Evolutionary conservation across 2,329 filamentous ascomycete genomes (phyloP), one percentile per base, ranked within the genome.

Genomic region (Sporothrix protearum): DNA sequence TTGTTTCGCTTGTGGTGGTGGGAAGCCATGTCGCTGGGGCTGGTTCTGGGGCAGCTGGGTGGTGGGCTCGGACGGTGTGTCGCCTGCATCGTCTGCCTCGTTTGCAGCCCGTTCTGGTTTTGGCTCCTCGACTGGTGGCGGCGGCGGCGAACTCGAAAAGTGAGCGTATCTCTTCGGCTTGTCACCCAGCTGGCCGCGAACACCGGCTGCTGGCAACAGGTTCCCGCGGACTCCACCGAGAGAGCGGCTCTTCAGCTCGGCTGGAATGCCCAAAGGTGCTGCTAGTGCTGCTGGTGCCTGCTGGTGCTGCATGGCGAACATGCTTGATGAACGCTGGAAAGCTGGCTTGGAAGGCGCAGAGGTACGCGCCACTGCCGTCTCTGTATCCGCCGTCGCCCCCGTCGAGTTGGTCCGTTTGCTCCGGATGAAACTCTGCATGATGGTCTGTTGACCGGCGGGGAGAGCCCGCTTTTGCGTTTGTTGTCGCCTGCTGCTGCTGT

Each of bases 121-220:
- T 53, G 33, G 42, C 39, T 63, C 59, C 4, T 66, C 63, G 0
- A n/a, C 47, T 10, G 30, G 71, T 33, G 72, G 42, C 14, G 30
- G 71, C 39, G 72, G 42, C 3, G 87, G 86, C 22, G 87, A 87
- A 78, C 87, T 89, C 0, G 87, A 89, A 76, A 89, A 88, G 73
- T 83, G 85, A 0, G 82, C 78, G 75, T 92, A 91, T 79, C 49
- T 75, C 68, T 3, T 74, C 75, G 2, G n/a, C 10, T 28, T 28
- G 12, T 42, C 22, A n/a, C 39, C 33, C 0, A 14, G 33, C 4
- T n/a, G 22, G 22, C 53, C 57, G n/a, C 19, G 8, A 12, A 22
- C 33, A 14, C 33, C 57, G 1, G 59, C 59, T 14, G 59, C 59
- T 3, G 76, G 76, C 12, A 80, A 74, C 14, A 81, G 72, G 66